Base-by-base conservation (phyloP, 2,329 filamentous ascomycete species). In the Microsporum ferrugineum region DNA sequence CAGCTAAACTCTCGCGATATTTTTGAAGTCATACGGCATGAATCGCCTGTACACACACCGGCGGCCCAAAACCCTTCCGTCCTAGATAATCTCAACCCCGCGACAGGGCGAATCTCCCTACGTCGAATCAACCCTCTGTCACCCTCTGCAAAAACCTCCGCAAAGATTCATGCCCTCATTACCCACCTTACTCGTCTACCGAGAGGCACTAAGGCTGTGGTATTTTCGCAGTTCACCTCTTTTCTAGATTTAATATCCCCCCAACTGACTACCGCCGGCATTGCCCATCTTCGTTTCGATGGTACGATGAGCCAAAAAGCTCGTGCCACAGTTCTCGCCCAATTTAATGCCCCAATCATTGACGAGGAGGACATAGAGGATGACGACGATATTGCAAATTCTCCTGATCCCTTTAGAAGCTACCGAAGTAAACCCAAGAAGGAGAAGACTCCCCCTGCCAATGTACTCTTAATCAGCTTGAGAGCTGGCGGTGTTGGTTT, bases 201-300 rank as follows among this genome's bases (percentile, higher is more conserved):
- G n/a, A 82, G 86, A 0, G 79, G 74, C 3, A 88, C 87, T 57
- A 97, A 96, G 75, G 90, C 88, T 0, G 91, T 97, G 27, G 86
- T 99, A 36, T 99, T 99, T 76, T 94, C 88, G 61, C 94, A 99
- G 73, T 99, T 99, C 73, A 99, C 94, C 0, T 95, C 91, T 0
- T 99, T 97, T 73, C 83, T 99, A 66, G 86, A 91, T 65, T 84
- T 99, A 10, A 95, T 99, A 65, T 87, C 91, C 65, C 88, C 90
- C 0, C 89, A 90, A 0, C 82, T 99, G 2, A 72, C 77, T 0
- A 82, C 84, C 47, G 84, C 85, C 12, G 86, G 87, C 43, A 88
- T 99, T 69, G 79, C 81, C 0, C 89, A 87, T 70, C 79, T 97
- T n/a, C 88, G 94, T 4, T 86, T 99, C 45, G 94, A 99, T 71